A percentile compares a stretch with the other conserved stretches of the same genome.
Conservation (phyloP, 2,329 filamentous ascomycete species). For the Huntiella moniliformis region DNA sequence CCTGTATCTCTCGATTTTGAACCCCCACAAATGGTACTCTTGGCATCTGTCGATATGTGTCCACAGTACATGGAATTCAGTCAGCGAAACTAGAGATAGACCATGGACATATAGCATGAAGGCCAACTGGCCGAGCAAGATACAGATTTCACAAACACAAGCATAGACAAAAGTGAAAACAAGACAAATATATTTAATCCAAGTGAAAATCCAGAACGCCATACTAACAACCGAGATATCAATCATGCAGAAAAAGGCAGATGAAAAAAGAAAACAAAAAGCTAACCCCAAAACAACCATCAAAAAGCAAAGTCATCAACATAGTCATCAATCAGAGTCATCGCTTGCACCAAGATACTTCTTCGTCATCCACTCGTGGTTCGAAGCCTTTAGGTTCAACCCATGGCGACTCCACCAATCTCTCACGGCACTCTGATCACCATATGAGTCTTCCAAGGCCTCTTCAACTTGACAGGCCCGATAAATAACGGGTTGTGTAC, state of each 20-base stretch:
- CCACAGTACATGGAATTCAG: too few relatives aligned
- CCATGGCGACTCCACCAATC: conserved; percentile 81
- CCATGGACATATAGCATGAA: too few relatives aligned
- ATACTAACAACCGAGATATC: neutral
- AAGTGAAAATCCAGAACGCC: neutral
- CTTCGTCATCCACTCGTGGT: conserved; percentile 77
- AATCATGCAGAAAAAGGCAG: neutral
- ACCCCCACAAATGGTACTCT: too few relatives aligned
- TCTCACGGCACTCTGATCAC: conserved; percentile 52
- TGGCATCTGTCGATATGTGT: too few relatives aligned
- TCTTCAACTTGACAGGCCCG: conserved; percentile 93
- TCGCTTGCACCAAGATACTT: conserved; percentile 38
- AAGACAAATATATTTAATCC: neutral
- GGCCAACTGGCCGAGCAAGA: too few relatives aligned
- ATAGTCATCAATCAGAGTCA: too few relatives aligned
- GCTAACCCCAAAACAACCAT: neutral
- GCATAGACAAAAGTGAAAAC: neutral
- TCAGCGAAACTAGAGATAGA: too few relatives aligned
- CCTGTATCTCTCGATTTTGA: too few relatives aligned
- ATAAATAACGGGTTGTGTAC: conserved; percentile 60
- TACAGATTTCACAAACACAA: too few relatives aligned
- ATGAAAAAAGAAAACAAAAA: neutral
- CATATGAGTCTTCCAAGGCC: conserved; percentile 71
- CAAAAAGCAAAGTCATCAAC: neutral
- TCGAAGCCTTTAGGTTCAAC: conserved; percentile 60